Evolutionary conservation across 345 rosid genomes (phyloP).

Genomic region (Rhodamnia argentea): DNA sequence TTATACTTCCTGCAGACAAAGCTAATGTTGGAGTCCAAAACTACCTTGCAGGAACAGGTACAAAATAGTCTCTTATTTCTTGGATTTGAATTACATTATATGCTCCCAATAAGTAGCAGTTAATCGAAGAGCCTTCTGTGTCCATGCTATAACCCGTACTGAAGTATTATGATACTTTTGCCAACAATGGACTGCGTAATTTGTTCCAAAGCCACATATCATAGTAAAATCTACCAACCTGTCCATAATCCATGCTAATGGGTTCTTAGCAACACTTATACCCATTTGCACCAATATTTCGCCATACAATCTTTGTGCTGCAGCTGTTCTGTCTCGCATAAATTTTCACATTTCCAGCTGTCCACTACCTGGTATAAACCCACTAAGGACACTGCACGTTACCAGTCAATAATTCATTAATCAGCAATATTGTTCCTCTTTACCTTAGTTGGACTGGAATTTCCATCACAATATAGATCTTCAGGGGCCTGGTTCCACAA

Average conservation of each 20-base stretch:
- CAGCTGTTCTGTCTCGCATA: neutral
- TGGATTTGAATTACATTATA: neutral
- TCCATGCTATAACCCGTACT: neutral
- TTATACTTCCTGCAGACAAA: constrained; percentile 10
- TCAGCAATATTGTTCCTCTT: neutral
- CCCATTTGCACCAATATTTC: neutral
- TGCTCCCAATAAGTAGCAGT: neutral
- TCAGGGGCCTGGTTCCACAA: neutral
- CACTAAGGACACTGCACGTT: neutral
- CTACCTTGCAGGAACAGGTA: constrained; percentile 23
- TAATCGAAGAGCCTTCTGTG: neutral
- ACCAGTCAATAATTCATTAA: neutral
- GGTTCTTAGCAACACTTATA: neutral
- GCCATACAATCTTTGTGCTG: neutral
- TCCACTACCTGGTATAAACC: neutral
- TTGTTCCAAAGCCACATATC: neutral
- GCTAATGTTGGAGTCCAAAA: constrained; percentile 8
- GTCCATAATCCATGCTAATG: neutral
- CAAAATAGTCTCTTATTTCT: neutral
- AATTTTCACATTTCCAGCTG: neutral
- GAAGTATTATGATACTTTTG: neutral
- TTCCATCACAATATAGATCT: neutral
- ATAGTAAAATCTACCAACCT: neutral
- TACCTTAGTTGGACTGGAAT: neutral
- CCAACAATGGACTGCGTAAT: neutral